Evolutionary conservation across 345 rosid genomes (phyloP).

Genomic region (Diplotaxis tenuifolia): DNA sequence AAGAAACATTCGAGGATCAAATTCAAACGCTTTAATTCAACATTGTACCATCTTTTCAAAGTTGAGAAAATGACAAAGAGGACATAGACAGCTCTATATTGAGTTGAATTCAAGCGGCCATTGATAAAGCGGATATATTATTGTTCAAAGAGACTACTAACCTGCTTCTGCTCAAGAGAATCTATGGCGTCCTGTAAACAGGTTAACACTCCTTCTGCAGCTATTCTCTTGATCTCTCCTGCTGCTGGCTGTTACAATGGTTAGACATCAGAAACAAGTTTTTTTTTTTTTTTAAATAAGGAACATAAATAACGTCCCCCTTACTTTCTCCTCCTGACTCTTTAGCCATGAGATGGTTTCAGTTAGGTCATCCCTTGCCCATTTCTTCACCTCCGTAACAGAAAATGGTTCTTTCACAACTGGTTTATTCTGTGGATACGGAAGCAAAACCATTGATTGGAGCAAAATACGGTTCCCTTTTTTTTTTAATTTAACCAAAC

Average conservation of each 20-base stretch:
- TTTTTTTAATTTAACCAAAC: conserved; percentile 15
- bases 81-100: no score
- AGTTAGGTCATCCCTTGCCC: conserved; percentile 71
- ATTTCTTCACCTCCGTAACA: conserved; percentile 57
- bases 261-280: conserved; percentile 23
- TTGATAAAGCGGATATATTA: no score
- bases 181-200: conserved; percentile 91
- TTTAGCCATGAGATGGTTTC: conserved; percentile 78
- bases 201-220: conserved; percentile 81
- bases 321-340: conserved; percentile 83
- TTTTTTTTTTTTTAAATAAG: neutral
- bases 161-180: conserved; percentile 79
- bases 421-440: conserved; percentile 42
- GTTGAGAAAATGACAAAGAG: conserved; percentile 6
- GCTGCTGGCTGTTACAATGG: conserved; percentile 66
- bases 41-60: neutral
- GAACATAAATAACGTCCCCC: conserved; percentile 2
- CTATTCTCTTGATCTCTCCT: conserved; percentile 70
- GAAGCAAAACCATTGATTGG: conserved; percentile 6
- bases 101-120: no score
- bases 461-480: neutral
- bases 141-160: no score
- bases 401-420: conserved; percentile 41
- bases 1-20: conserved; percentile 1
- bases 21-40: conserved; percentile 6